Percentiles rank a stretch among this genome's conserved stretches.
Evolutionary conservation across 2,329 filamentous ascomycete species (phyloP).

Genomic region (Alternaria infectoria): DNA sequence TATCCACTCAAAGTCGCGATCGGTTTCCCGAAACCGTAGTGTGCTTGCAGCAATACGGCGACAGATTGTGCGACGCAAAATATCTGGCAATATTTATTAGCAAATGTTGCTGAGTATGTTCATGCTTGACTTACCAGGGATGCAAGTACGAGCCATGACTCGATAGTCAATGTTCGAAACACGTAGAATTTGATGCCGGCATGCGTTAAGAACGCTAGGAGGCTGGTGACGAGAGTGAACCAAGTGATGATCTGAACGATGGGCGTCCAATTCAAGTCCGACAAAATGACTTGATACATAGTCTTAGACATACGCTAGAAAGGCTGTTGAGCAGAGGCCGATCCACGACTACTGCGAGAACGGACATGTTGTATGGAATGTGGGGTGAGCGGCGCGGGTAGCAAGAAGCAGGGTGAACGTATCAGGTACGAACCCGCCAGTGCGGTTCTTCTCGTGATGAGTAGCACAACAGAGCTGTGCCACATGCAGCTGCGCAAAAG

Average conservation of each 20-base stretch:
- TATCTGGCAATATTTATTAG: constrained; percentile 9
- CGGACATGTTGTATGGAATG: constrained; percentile 7
- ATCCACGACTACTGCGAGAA: not conserved
- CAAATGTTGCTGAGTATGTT: not conserved
- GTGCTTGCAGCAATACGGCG: constrained; percentile 22
- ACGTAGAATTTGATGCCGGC: constrained; percentile 29
- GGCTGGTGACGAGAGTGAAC: constrained; percentile 24
- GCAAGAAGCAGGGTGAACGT: not conserved
- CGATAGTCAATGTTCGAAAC: constrained; percentile 17
- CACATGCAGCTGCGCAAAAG: not conserved
- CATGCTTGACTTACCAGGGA: constrained; percentile 17
- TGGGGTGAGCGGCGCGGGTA: not conserved
- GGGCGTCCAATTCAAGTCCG: constrained; percentile 27
- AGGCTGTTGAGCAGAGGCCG: not conserved
- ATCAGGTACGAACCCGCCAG: constrained; percentile 2
- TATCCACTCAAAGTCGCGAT: constrained; percentile 13
- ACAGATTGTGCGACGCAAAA: constrained; percentile 27
- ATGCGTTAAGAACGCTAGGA: constrained; percentile 27
- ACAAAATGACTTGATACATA: constrained; percentile 21
- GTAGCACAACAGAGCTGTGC: not conserved
- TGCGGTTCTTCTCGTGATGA: constrained; percentile 1
- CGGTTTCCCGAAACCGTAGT: constrained; percentile 30
- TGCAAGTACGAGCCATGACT: constrained; percentile 21
- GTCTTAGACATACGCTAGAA: constrained; percentile 6
- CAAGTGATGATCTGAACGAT: constrained; percentile 34